Evolutionary conservation across 1,139 yeast species (phyloP).

Genomic region (Pichia sp.): DNA sequence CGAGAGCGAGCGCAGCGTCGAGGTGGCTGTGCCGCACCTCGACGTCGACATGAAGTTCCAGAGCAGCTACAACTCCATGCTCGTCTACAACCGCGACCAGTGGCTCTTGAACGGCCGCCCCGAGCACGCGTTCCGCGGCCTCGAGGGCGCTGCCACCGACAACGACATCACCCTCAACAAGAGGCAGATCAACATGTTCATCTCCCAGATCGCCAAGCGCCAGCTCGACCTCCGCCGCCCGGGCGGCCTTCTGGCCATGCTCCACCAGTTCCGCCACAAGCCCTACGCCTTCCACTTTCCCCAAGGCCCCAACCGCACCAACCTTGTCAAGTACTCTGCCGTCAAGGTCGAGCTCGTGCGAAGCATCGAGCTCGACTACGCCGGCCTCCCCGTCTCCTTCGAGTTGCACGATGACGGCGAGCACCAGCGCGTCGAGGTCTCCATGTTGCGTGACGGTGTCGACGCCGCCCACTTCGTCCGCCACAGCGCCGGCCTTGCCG

Average conservation of each 20-base stretch:
- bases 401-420: slow-evolving; percentile 26
- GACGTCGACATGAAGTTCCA: slow-evolving; percentile 28
- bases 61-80: slow-evolving; percentile 26
- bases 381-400: slow-evolving; percentile 26
- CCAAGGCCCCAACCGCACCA: too few relatives aligned
- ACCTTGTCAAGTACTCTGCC: slow-evolving; percentile 13
- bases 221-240: slow-evolving; percentile 12
- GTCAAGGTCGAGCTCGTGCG: slow-evolving; percentile 31
- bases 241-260: slow-evolving; percentile 11
- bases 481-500: slow-evolving; percentile 6
- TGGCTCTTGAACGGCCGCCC: slow-evolving; percentile 17
- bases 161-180: slow-evolving; percentile 11
- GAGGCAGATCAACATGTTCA: slow-evolving; percentile 13
- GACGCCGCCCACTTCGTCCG: slow-evolving; percentile 7
- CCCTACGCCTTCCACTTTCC: slow-evolving; percentile 14
- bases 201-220: slow-evolving; percentile 15
- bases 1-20: slow-evolving; percentile 26
- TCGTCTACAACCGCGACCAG: slow-evolving; percentile 21
- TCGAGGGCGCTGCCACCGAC: slow-evolving; percentile 1
- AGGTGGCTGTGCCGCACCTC: slow-evolving; percentile 23
- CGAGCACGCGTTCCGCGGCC: slow-evolving; percentile 8
- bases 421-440: slow-evolving; percentile 24
- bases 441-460: slow-evolving; percentile 22
- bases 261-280: slow-evolving; percentile 14
- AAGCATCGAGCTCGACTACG: slow-evolving; percentile 39